These are phyloP conservation scores for Anisodus tanguticus DNA, from an alignment of 257 asterid species.

Conservation along the genomic window DNA sequence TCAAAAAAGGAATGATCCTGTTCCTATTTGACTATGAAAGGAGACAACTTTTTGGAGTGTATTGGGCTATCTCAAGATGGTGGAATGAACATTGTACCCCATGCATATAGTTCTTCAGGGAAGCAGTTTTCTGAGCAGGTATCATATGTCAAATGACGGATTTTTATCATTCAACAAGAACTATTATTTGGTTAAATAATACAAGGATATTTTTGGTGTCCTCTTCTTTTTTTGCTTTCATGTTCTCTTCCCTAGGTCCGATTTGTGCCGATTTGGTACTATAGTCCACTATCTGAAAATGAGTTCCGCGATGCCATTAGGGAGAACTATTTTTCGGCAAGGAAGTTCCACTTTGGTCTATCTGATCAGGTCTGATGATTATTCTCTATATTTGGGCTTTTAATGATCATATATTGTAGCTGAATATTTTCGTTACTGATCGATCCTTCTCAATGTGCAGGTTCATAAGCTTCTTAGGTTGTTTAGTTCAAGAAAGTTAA, in stretches of 20 bases:
- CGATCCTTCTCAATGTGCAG: slow-evolving; percentile 41
- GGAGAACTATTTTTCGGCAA: slow-evolving; percentile 68
- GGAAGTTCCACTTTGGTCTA: slow-evolving; percentile 73
- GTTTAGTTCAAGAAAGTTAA: slow-evolving; percentile 63
- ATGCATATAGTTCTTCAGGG: slow-evolving; percentile 60
- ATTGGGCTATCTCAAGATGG: slow-evolving; percentile 74
- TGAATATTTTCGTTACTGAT: slow-evolving; percentile 18
- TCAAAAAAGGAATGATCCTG: slow-evolving; percentile 78
- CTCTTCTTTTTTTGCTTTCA: slow-evolving; percentile 26
- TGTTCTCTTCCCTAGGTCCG: slow-evolving; percentile 55
- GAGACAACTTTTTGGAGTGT: slow-evolving; percentile 81
- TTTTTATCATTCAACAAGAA: not conserved
- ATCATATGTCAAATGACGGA: slow-evolving; percentile 26
- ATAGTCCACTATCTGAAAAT: slow-evolving; percentile 71
- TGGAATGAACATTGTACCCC: slow-evolving; percentile 60
- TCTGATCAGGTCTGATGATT: slow-evolving; percentile 67
- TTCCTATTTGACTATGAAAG: slow-evolving; percentile 74
- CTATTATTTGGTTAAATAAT: not conserved
- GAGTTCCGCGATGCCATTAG: slow-evolving; percentile 67
- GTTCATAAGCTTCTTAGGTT: slow-evolving; percentile 63
- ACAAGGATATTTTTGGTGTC: slow-evolving; percentile 25
- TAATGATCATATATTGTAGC: slow-evolving; percentile 29
- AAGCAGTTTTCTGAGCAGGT: slow-evolving; percentile 74
- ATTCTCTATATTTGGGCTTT: slow-evolving; percentile 32
- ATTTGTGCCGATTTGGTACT: slow-evolving; percentile 64